These are phyloP conservation scores for Cytospora piceae DNA, from an alignment of 2,329 filamentous ascomycete species.

Conservation along the genomic window DNA sequence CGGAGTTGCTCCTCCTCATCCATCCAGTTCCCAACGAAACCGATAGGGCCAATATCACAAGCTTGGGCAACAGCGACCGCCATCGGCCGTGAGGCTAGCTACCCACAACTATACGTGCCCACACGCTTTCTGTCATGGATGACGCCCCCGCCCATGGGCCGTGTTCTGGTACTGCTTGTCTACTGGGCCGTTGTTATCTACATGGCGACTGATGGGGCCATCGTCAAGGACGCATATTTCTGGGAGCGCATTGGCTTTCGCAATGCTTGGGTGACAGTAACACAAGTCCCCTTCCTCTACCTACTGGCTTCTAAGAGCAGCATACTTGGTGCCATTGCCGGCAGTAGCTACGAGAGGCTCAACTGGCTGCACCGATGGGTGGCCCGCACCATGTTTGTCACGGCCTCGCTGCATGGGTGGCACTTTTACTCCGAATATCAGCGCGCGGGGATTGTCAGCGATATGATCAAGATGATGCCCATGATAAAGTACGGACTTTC, in stretches of 20 bases:
- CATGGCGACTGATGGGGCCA: conserved; percentile 56
- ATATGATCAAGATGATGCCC: conserved; percentile 63
- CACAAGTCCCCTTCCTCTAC: conserved; percentile 67
- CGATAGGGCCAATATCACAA: conserved; percentile 50
- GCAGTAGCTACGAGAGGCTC: conserved; percentile 68
- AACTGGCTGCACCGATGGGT: conserved; percentile 78
- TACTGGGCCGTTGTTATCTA: conserved; percentile 65
- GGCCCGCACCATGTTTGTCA: conserved; percentile 69
- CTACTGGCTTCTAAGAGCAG: conserved; percentile 64
- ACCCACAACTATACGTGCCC: conserved; percentile 58
- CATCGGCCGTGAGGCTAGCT: conserved; percentile 57
- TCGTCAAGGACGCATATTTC: conserved; percentile 57
- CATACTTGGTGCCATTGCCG: conserved; percentile 62
- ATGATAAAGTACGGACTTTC: conserved; percentile 69
- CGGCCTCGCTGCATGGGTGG: conserved; percentile 69
- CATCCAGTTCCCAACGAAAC: conserved; percentile 55
- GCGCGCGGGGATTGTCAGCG: conserved; percentile 59
- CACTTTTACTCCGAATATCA: conserved; percentile 71
- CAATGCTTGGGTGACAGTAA: conserved; percentile 68
- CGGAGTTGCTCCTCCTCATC: conserved; percentile 49
- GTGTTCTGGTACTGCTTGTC: conserved; percentile 53
- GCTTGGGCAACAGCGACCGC: conserved; percentile 63
- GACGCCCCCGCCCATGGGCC: conserved; percentile 62
- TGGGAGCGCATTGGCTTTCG: conserved; percentile 70
- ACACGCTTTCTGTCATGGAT: conserved; percentile 55